Conservation (phyloP, 1,284 basidiomycete genomes). For the Marasmius tenuissimus region DNA sequence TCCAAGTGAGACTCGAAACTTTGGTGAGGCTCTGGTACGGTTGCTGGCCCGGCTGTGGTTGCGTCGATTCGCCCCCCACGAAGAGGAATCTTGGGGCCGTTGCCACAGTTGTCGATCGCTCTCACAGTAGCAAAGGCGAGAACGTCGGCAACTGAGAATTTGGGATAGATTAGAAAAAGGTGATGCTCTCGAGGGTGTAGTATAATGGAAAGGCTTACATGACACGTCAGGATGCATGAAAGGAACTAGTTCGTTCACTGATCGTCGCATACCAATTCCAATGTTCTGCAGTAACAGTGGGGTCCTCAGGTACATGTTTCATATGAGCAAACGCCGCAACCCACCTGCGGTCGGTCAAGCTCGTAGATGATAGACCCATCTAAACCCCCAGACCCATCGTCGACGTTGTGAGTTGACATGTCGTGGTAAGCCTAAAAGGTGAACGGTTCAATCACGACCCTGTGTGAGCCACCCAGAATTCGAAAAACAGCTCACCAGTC, state of each 20-base stretch:
- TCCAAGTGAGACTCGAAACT: conserved; percentile 22
- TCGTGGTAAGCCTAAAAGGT: conserved; percentile 38
- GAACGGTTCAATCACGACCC: not conserved
- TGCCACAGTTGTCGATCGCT: conserved; percentile 25
- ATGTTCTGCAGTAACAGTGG: conserved; percentile 32
- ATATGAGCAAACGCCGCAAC: conserved; percentile 8
- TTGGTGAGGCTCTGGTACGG: conserved; percentile 31
- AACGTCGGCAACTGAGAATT: conserved; percentile 25
- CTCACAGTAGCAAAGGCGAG: conserved; percentile 27
- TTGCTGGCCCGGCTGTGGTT: conserved; percentile 22
- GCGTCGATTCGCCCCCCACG: conserved; percentile 30
- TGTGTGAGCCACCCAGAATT: no score
- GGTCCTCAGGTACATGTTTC: not conserved
- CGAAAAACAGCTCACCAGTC: not conserved
- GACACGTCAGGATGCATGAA: conserved; percentile 27
- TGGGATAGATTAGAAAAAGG: not conserved
- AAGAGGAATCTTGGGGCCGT: conserved; percentile 28
- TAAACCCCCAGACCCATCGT: conserved; percentile 34
- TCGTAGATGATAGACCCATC: conserved; percentile 37
- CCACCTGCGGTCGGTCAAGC: conserved; percentile 30
- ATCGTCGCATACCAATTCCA: conserved; percentile 36
- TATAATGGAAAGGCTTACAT: not conserved
- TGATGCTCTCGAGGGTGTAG: not conserved
- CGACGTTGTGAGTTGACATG: conserved; percentile 37
- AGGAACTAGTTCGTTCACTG: conserved; percentile 37